Conservation (phyloP, 2,329 filamentous ascomycete species). For the Talaromyces marneffei region DNA sequence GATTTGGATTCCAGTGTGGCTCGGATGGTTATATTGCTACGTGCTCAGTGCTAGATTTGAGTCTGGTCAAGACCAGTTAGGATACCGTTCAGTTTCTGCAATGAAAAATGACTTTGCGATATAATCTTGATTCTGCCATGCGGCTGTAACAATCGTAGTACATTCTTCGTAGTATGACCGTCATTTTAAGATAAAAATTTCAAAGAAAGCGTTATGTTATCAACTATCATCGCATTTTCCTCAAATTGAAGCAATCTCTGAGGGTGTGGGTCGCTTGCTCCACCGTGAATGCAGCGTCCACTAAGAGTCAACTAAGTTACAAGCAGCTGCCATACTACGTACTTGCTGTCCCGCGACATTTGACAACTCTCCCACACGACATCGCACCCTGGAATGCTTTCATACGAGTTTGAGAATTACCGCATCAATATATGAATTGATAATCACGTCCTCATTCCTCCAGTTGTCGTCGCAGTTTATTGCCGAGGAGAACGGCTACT, state of each 20-base stretch:
- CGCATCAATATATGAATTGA: not conserved
- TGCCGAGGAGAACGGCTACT: not conserved
- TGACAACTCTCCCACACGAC: not conserved
- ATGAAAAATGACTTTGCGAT: not conserved
- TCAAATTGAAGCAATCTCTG: slow-evolving; percentile 7
- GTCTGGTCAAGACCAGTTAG: not conserved
- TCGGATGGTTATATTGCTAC: no score
- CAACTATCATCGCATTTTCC: not conserved
- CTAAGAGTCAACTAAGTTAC: not conserved
- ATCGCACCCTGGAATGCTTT: not conserved
- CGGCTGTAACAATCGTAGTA: not conserved
- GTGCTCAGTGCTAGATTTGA: not conserved
- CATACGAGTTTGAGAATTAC: not conserved
- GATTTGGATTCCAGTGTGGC: not conserved
- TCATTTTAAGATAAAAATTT: not conserved
- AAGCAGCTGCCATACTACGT: not conserved
- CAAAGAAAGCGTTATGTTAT: not conserved
- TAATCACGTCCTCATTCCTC: not conserved
- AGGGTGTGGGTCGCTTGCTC: slow-evolving; percentile 21
- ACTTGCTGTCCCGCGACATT: slow-evolving; percentile 5
- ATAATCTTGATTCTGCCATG: not conserved
- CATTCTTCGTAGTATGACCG: not conserved
- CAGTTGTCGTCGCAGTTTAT: not conserved
- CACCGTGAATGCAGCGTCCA: slow-evolving; percentile 22
- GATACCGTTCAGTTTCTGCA: not conserved